Base-by-base conservation (phyloP, 2,329 filamentous ascomycete genomes). In the Penicillium aurantiogriseum region DNA sequence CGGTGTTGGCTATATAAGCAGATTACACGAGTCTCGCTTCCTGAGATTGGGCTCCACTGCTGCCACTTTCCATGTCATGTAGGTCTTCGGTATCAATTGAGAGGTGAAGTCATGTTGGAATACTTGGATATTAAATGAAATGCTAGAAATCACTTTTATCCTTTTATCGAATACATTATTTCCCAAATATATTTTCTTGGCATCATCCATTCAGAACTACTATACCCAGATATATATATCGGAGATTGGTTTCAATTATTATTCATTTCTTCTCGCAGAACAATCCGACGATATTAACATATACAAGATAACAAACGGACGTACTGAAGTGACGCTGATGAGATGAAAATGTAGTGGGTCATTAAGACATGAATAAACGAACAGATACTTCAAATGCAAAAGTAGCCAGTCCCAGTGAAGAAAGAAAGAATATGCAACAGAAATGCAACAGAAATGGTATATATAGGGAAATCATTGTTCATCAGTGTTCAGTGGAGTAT, bases 391-490 rank as follows among this genome's bases (percentile, higher is more conserved):
- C 19, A 44, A 25, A 44, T 51, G 35, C 35, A 40, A 50, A 23
- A 35, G 5, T 15, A 25, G 45, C 3, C 29, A 35, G 8, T 9
- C 15, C 13, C 19, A 23, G 11, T 11, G 19, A 47, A 23, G 21
- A 25, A 25, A 25, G 19, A 21, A 36, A 47, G 4, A 35, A 23
- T 23, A 35, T 35, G 44, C 15, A 43, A 31, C 39, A 31, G 11
- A 45, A n/a, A 45, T 56, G 33, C 13, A 45, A 51, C 53, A 42
- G 23, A 44, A 42, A 47, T 45, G 31, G 27, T 35, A 35, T 54
- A 33, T 33, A 15, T 15, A 36, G 4, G 35, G 11, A 35, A 35
- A 29, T 44, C 6, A 56, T 38, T 45, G 43, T 27, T 53, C 40
- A 38, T 42, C 25, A n/a, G 21, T 29, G 21, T n/a, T 10, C 3